These are phyloP conservation scores for Salvia sclarea DNA, from an alignment of 305 asterid species.

Conservation along the genomic window DNA sequence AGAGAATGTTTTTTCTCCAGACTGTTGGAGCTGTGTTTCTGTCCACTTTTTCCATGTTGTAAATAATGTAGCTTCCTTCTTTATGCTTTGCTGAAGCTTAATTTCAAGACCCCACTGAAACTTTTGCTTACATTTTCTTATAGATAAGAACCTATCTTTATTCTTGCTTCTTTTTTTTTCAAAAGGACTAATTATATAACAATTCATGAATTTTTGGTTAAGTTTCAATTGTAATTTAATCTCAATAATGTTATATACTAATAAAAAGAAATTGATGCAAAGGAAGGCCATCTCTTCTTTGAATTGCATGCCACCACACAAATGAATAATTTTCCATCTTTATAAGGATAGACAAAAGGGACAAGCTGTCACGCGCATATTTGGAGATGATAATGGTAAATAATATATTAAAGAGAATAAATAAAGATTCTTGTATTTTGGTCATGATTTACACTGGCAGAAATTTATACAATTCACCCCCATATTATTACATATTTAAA, in stretches of 20 bases:
- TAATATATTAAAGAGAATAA: not conserved
- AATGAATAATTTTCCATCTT: not conserved
- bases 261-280: not conserved
- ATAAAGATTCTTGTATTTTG: not conserved
- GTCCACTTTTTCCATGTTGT: not conserved
- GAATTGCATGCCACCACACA: not conserved
- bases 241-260: not conserved
- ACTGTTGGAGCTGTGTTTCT: not conserved
- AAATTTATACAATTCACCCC: too few relatives aligned
- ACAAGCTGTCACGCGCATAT: slow-evolving; percentile 8
- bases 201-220: not conserved
- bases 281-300: not conserved
- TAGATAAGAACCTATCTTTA: not conserved
- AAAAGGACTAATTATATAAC: not conserved
- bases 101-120: slow-evolving; percentile 1
- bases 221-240: not conserved
- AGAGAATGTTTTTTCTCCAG: not conserved
- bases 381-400: not conserved
- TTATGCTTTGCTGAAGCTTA: not conserved
- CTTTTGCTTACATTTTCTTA: slow-evolving; percentile 5
- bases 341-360: not conserved
- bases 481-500: too few relatives aligned
- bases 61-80: not conserved
- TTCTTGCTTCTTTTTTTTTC: not conserved
- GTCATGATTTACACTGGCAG: too few relatives aligned